Evolutionary conservation across 2,329 filamentous ascomycete species (phyloP).

Genomic region (Bipolaris cookei): DNA sequence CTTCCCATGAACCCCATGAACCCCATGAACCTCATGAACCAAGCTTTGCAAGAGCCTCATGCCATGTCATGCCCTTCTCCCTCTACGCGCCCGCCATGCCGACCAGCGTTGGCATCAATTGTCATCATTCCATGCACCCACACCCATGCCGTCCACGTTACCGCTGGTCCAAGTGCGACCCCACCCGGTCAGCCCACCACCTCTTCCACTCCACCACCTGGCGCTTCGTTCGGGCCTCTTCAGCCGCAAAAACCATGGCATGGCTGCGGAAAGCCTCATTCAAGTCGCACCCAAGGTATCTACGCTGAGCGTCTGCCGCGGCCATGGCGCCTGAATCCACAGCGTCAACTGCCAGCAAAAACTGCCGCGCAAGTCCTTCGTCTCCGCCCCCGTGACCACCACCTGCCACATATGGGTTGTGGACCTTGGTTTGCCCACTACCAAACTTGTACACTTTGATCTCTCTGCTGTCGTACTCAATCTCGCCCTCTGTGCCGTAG

Average conservation of each 20-base stretch:
- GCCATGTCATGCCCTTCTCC: constrained; percentile 24
- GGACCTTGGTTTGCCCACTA: constrained; percentile 61
- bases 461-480: constrained; percentile 78
- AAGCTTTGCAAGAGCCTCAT: constrained; percentile 26
- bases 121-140: constrained; percentile 7
- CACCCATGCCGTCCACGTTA: constrained; percentile 3
- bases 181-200: constrained; percentile 74
- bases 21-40: background rate
- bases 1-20: constrained; percentile 8
- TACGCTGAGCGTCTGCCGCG: constrained; percentile 73
- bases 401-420: constrained; percentile 66
- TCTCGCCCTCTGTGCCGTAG: constrained; percentile 85
- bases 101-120: constrained; percentile 5
- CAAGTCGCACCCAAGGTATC: constrained; percentile 79
- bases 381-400: constrained; percentile 80
- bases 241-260: constrained; percentile 91
- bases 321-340: constrained; percentile 74
- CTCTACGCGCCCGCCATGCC: constrained; percentile 36
- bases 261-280: constrained; percentile 91
- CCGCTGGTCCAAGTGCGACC: constrained; percentile 31
- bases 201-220: constrained; percentile 75
- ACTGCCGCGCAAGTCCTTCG: constrained; percentile 78
- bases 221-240: constrained; percentile 75
- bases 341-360: constrained; percentile 79
- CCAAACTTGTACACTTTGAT: constrained; percentile 79